Base-by-base conservation (phyloP, 345 rosid species). In the Pistacia vera region DNA sequence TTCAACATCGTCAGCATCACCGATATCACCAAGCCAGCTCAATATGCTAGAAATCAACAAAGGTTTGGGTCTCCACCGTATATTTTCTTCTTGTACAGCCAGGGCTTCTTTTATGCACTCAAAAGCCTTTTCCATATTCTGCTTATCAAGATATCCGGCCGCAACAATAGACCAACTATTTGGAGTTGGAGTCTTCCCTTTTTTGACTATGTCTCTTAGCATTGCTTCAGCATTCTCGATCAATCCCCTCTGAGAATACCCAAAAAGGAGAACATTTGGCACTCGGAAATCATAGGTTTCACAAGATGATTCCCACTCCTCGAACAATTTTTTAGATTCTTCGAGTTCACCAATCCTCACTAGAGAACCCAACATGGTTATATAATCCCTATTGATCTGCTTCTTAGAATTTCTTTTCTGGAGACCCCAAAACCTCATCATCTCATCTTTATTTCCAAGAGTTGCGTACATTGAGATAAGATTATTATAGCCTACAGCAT, bases 161-260 rank as follows among this genome's bases (percentile, higher is more conserved):
- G 87, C 84, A 56, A 85, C 13, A 46, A 85, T 85, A 5, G 85
- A 48, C 90, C 90, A 87, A 67, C 90, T 80, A 77, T 76, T 83
- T 18, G 90, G 85, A 44, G 36, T 63, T 60, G 83, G 72, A 28
- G 52, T 80, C 79, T 79, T 85, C 51, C 62, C 80, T 51, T 68
- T 83, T 36, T 66, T 70, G 33, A 75, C 58, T 61, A 78, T 73
- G 68, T 71, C 85, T 20, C 16, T 77, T 18, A 87, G 81, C 71
- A 73, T 63, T 46, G 72, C 79, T 76, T 85, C 83, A 7, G 87
- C 88, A 44, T 81, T 83, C 63, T 85, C 87, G 51, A 81, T n/a
- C 48, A 70, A 71, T 33, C 88, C 87, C 66, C 72, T 81, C 59
- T 74, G 75, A 12, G 75, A 80, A 66, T 78, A 85, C 54, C 88